Evolutionary conservation across 2,329 filamentous ascomycete species (phyloP).

Genomic region (Fusarium mundagurra): DNA sequence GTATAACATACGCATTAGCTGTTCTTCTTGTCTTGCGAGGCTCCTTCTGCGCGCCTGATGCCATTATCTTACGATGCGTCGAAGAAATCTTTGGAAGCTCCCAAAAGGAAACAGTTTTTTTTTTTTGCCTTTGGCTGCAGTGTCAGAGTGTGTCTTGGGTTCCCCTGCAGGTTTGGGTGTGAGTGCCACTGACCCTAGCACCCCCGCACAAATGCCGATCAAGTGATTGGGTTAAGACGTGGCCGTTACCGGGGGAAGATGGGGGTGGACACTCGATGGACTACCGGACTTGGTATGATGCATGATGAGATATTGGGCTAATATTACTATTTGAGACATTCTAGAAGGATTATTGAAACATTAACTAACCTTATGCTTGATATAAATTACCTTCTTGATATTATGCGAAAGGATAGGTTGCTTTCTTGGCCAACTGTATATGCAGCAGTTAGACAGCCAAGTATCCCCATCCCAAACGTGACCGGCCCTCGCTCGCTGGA

Average conservation of each 20-base stretch:
- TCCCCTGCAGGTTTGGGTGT: constrained; percentile 2
- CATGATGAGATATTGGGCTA: background rate
- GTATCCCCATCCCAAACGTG: background rate
- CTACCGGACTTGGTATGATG: background rate
- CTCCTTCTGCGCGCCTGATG: constrained; percentile 11
- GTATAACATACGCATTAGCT: constrained; percentile 41
- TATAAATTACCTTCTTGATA: fast-evolving
- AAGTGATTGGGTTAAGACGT: constrained; percentile 3
- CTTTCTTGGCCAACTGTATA: background rate
- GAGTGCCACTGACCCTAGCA: background rate
- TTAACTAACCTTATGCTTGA: fast-evolving
- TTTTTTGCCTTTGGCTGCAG: constrained; percentile 7
- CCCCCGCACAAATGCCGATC: constrained; percentile 8
- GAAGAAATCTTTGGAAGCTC: background rate
- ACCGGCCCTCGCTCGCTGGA: background rate
- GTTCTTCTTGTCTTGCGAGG: constrained; percentile 40
- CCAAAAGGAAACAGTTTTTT: background rate
- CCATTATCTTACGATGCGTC: constrained; percentile 21
- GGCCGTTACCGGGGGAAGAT: constrained; percentile 30
- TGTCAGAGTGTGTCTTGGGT: background rate
- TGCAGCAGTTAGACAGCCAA: background rate
- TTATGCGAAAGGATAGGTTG: fast-evolving
- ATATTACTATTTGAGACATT: background rate
- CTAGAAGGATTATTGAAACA: background rate
- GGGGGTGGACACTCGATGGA: background rate